Conservation (phyloP, 345 rosid species). For the Psidium friedrichsthalianum region DNA sequence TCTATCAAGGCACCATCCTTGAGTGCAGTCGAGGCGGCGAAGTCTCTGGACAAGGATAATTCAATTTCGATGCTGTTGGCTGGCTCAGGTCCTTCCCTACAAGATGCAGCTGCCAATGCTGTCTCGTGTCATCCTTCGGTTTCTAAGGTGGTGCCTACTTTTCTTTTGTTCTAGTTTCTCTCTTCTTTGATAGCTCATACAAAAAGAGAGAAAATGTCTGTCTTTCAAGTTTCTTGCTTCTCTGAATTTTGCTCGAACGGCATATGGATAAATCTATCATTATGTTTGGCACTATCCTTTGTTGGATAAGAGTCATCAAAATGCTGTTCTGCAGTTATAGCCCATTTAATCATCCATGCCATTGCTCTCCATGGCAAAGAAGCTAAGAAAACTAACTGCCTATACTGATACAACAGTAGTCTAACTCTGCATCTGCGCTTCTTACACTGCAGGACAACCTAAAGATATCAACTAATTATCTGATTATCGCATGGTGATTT, state of each 20-base stretch:
- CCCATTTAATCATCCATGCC: background rate
- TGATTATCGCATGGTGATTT: background rate
- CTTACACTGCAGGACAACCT: background rate
- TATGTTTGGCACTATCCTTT: background rate
- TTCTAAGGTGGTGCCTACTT: slow-evolving; percentile 37
- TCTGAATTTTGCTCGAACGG: background rate
- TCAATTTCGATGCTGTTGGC: slow-evolving; percentile 65
- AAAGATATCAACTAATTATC: background rate
- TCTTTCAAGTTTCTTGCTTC: background rate
- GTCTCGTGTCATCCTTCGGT: slow-evolving; percentile 68
- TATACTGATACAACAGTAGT: background rate
- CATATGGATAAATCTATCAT: background rate
- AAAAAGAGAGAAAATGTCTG: background rate
- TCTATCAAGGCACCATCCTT: slow-evolving; percentile 45
- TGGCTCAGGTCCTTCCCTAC: slow-evolving; percentile 75
- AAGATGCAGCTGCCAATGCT: slow-evolving; percentile 63
- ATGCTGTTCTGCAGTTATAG: background rate
- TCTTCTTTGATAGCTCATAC: background rate
- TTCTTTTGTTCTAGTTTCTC: background rate
- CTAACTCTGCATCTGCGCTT: background rate
- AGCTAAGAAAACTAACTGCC: background rate
- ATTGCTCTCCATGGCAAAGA: background rate
- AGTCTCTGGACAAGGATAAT: slow-evolving; percentile 33
- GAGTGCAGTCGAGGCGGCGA: slow-evolving; percentile 79
- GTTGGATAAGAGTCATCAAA: background rate